These are phyloP conservation scores for Mallotus japonicus DNA, from an alignment of 441 rosid species.

Conservation along the genomic window DNA sequence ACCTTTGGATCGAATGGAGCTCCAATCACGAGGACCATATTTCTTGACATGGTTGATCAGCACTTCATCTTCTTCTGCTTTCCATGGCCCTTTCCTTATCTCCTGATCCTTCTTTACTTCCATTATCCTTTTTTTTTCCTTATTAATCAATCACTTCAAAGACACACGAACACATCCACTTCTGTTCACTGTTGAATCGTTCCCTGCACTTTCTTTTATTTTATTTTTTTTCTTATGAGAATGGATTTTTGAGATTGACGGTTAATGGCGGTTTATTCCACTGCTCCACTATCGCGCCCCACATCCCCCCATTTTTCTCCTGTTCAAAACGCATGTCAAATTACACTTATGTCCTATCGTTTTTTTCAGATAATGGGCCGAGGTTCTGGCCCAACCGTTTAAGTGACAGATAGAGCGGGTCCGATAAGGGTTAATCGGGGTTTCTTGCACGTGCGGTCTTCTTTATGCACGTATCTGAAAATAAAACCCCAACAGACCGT, in stretches of 20 bases:
- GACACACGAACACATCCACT: not conserved
- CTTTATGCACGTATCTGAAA: constrained; percentile 22
- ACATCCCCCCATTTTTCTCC: constrained; percentile 44
- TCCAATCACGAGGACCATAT: constrained; percentile 92
- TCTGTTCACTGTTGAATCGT: not conserved
- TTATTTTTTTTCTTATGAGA: not conserved
- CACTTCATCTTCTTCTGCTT: constrained; percentile 81
- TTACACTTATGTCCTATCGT: constrained; percentile 11
- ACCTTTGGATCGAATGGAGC: constrained; percentile 99
- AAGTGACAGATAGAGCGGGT: not conserved
- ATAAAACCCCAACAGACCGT: constrained; percentile 24
- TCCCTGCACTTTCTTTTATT: too few relatives aligned
- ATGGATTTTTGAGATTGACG: constrained; percentile 31
- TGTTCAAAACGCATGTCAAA: constrained; percentile 17
- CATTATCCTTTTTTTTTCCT: constrained; percentile 24
- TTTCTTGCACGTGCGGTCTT: constrained; percentile 19
- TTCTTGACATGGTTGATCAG: constrained; percentile 62
- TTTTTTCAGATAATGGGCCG: not conserved
- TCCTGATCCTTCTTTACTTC: constrained; percentile 45
- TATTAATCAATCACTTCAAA: not conserved
- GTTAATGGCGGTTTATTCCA: constrained; percentile 55
- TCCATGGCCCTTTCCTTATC: constrained; percentile 92
- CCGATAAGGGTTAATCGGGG: not conserved
- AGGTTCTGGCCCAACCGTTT: not conserved
- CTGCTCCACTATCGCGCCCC: constrained; percentile 42